phyloP scores from a whole-genome alignment of 2,329 filamentous ascomycete species.

The Xylariaceae sp. region DNA sequence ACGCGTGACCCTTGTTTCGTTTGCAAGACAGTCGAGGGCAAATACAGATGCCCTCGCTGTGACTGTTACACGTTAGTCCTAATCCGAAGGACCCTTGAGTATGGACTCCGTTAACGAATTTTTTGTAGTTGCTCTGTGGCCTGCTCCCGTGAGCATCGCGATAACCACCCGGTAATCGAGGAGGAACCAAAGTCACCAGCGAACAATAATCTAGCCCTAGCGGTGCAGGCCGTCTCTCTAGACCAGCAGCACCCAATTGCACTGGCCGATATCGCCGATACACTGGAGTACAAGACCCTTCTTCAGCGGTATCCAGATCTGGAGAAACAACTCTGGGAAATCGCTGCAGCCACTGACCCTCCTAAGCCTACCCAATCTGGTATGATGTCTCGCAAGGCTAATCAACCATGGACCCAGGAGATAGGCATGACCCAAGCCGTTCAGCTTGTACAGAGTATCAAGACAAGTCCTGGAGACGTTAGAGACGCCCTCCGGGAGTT shows the following conservation, averaged over 20 bases:
- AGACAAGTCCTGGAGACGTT: conserved; percentile 57
- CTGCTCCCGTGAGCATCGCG: conserved; percentile 61
- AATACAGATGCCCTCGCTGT: conserved; percentile 70
- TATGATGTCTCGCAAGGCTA: conserved; percentile 25
- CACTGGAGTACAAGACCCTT: conserved; percentile 40
- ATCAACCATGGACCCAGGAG: conserved; percentile 62
- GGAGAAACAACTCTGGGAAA: conserved; percentile 36
- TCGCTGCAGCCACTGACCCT: conserved; percentile 42
- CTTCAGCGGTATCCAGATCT: conserved; percentile 40
- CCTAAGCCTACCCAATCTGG: conserved; percentile 25
- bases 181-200: conserved; percentile 17
- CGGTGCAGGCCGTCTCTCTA: background rate
- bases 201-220: background rate
- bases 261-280: conserved; percentile 37
- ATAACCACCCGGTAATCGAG: conserved; percentile 54
- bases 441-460: conserved; percentile 58
- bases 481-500: conserved; percentile 68
- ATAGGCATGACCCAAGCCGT: conserved; percentile 64
- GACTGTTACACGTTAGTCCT: conserved; percentile 61
- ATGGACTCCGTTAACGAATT: conserved; percentile 2
- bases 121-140: conserved; percentile 61
- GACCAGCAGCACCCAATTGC: conserved; percentile 5
- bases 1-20: conserved; percentile 53
- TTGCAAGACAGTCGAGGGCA: conserved; percentile 58
- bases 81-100: background rate